Evolutionary conservation across 495 filamentous ascomycete genomes (phyloP).

Genomic region (Cryomyces antarcticus): DNA sequence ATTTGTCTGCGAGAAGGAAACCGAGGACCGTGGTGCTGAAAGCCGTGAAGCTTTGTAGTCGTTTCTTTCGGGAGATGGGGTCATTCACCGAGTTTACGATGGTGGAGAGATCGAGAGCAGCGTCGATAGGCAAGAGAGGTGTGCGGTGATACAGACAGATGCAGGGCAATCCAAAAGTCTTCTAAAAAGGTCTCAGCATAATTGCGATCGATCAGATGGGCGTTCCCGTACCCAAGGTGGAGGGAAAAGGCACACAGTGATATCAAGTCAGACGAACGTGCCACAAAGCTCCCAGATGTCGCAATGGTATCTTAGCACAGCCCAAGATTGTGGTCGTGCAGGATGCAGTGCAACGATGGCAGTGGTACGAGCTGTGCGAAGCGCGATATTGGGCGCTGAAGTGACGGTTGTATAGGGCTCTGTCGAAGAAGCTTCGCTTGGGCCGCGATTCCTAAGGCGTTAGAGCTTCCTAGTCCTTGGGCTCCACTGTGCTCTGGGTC

Average conservation of each 20-base stretch:
- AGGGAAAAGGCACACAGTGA: background rate
- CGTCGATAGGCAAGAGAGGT: background rate
- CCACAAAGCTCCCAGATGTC: background rate
- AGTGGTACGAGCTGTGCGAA: constrained; percentile 3
- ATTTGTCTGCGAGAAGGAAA: no score
- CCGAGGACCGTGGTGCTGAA: no score
- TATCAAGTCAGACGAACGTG: background rate
- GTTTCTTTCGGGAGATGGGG: no score
- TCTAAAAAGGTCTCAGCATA: constrained; percentile 1
- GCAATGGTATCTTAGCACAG: background rate
- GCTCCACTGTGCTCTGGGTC: no score
- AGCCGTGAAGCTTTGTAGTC: no score
- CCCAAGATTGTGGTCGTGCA: constrained; percentile 8
- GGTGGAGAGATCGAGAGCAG: no score
- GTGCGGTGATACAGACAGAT: background rate
- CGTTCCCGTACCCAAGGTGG: constrained; percentile 3
- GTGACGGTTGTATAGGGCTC: background rate
- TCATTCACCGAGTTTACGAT: no score
- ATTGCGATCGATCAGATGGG: background rate
- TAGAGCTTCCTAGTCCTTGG: no score
- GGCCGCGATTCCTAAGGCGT: background rate
- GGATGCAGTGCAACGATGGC: constrained; percentile 6
- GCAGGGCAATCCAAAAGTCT: constrained; percentile 1
- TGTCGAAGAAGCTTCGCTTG: background rate
- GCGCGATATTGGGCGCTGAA: background rate